Evolutionary conservation across 257 asterid species (phyloP).

Genomic region (Plantago ovata): DNA sequence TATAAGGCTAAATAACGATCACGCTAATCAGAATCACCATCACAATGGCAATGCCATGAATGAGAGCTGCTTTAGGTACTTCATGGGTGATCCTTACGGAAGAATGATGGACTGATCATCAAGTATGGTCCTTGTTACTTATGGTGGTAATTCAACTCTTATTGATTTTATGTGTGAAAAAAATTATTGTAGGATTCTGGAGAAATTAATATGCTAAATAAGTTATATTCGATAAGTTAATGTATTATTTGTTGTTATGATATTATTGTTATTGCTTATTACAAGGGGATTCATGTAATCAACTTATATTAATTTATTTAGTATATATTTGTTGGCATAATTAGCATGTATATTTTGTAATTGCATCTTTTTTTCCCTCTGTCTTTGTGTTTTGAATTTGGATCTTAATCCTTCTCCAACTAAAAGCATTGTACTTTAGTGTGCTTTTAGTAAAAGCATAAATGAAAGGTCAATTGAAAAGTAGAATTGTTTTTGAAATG

Average conservation of each 20-base stretch:
- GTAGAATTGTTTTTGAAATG: too few relatives aligned
- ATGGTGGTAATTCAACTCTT: too few relatives aligned
- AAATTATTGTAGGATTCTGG: slow-evolving; percentile 3
- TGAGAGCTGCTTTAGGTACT: slow-evolving; percentile 64
- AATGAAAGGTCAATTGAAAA: too few relatives aligned
- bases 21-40: slow-evolving; percentile 16
- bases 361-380: too few relatives aligned
- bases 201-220: background rate
- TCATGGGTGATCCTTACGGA: slow-evolving; percentile 71
- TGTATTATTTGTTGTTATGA: background rate
- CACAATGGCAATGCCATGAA: slow-evolving; percentile 28
- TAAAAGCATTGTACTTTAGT: too few relatives aligned
- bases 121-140: slow-evolving; percentile 9
- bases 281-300: background rate
- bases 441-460: too few relatives aligned
- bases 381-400: too few relatives aligned
- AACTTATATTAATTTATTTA: background rate
- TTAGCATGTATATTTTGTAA: too few relatives aligned
- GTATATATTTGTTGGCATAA: too few relatives aligned
- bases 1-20: slow-evolving; percentile 25
- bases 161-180: background rate
- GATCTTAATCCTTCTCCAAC: too few relatives aligned
- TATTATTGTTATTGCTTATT: background rate
- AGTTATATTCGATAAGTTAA: background rate
- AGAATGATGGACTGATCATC: slow-evolving; percentile 46